These are phyloP conservation scores for Coemansia sp. DNA, from an alignment of 192 early-diverging fungal genomes.

Conservation along the genomic window DNA sequence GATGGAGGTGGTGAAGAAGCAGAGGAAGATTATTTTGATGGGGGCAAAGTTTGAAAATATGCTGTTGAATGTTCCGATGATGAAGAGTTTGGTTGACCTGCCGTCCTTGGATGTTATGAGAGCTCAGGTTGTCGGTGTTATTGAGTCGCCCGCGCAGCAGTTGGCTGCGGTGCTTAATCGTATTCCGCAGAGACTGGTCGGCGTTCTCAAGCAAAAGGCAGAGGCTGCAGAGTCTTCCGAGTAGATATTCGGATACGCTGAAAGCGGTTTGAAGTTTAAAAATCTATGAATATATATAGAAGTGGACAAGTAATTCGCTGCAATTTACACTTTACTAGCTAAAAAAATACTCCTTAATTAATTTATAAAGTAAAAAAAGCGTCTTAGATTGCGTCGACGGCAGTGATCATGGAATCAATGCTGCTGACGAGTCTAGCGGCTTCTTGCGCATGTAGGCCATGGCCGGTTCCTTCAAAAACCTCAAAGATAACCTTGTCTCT, in stretches of 20 bases:
- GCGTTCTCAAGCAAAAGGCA: constrained; percentile 38
- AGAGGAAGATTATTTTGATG: constrained; percentile 41
- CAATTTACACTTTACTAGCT: neutral
- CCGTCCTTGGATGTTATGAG: constrained; percentile 37
- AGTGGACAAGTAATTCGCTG: no score
- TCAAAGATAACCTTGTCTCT: constrained; percentile 35
- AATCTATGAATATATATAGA: no score
- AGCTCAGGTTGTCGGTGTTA: constrained; percentile 42
- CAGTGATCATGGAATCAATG: constrained; percentile 39
- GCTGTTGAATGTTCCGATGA: constrained; percentile 40
- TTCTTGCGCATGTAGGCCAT: constrained; percentile 36
- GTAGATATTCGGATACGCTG: neutral
- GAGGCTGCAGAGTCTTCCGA: constrained; percentile 16
- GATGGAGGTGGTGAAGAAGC: constrained; percentile 21
- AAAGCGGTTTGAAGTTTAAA: no score
- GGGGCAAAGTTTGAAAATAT: constrained; percentile 41
- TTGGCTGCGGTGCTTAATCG: constrained; percentile 29
- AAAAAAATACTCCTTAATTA: neutral
- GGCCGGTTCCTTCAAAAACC: constrained; percentile 37
- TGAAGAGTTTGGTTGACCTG: constrained; percentile 37
- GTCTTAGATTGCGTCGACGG: neutral
- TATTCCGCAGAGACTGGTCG: constrained; percentile 45
- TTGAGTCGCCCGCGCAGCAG: constrained; percentile 36
- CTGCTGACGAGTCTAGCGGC: constrained; percentile 16
- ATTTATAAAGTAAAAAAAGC: neutral